phyloP scores from a whole-genome alignment of 2,329 filamentous ascomycete species.

The Exophiala sideris region DNA sequence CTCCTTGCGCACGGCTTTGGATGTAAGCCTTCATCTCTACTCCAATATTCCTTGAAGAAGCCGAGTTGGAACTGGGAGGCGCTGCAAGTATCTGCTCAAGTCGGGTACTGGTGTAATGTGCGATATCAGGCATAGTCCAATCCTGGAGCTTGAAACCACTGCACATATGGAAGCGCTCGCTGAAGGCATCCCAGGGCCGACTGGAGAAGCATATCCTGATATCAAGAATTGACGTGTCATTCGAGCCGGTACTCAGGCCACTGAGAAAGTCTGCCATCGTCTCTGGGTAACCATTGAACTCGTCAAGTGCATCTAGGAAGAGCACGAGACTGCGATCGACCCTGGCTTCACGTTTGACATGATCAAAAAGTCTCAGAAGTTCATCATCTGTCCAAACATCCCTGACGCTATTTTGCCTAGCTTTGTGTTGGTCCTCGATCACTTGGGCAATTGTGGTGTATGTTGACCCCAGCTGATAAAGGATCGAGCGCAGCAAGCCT shows the following conservation, averaged over 20 bases:
- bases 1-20: neutral
- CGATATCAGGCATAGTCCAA: neutral
- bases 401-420: neutral
- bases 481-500: neutral
- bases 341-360: neutral
- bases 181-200: conserved; percentile 2
- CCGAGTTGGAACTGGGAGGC: too few species aligned
- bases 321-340: neutral
- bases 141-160: conserved; percentile 1
- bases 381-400: neutral
- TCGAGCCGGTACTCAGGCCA: neutral
- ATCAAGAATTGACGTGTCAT: neutral
- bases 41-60: too few species aligned
- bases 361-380: neutral
- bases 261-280: neutral
- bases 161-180: neutral
- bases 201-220: conserved; percentile 5
- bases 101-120: neutral
- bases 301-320: conserved; percentile 7
- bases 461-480: neutral
- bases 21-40: too few species aligned
- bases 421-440: neutral
- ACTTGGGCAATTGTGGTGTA: neutral
- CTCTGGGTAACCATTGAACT: conserved; percentile 4
- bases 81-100: too few species aligned